Evolutionary conservation across 169 alveolate genomes (phyloP).

Genomic region (Plasmodium malariae): DNA sequence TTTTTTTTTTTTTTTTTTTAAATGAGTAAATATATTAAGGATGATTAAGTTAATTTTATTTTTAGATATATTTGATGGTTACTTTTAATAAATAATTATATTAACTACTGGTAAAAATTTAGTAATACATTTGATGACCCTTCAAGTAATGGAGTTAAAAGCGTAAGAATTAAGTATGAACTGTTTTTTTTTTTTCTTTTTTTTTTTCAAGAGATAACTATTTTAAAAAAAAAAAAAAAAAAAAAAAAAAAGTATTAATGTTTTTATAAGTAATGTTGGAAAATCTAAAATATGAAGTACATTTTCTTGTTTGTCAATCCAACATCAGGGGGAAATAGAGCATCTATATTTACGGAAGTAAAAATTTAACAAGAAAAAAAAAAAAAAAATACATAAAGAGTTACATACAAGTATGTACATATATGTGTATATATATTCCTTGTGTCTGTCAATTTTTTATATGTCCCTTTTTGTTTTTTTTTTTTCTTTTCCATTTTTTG

Average conservation of each 20-base stretch:
- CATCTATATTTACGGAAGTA: slow-evolving; percentile 85
- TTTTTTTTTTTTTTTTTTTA: too few relatives aligned
- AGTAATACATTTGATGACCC: too few relatives aligned
- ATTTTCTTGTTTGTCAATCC: slow-evolving; percentile 88
- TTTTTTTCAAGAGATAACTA: neutral
- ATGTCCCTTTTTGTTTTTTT: slow-evolving; percentile 64
- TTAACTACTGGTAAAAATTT: too few relatives aligned
- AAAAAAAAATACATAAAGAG: neutral
- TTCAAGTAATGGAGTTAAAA: neutral
- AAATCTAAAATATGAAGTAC: slow-evolving; percentile 51
- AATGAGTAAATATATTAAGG: neutral
- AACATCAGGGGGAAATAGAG: slow-evolving; percentile 90
- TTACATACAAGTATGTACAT: slow-evolving; percentile 6
- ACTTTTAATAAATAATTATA: too few relatives aligned
- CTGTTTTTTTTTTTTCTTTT: neutral
- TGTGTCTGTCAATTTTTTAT: slow-evolving; percentile 66
- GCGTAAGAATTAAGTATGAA: neutral
- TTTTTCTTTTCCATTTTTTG: slow-evolving; percentile 49
- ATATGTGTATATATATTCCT: neutral
- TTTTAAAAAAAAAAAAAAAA: neutral
- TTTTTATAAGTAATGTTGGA: slow-evolving; percentile 31
- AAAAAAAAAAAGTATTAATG: slow-evolving; percentile 6
- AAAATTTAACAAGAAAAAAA: slow-evolving; percentile 25
- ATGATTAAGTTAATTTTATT: neutral
- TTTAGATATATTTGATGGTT: neutral